Conservation (phyloP, 2,329 filamentous ascomycete species). For the Camptophora hylomeconis region DNA sequence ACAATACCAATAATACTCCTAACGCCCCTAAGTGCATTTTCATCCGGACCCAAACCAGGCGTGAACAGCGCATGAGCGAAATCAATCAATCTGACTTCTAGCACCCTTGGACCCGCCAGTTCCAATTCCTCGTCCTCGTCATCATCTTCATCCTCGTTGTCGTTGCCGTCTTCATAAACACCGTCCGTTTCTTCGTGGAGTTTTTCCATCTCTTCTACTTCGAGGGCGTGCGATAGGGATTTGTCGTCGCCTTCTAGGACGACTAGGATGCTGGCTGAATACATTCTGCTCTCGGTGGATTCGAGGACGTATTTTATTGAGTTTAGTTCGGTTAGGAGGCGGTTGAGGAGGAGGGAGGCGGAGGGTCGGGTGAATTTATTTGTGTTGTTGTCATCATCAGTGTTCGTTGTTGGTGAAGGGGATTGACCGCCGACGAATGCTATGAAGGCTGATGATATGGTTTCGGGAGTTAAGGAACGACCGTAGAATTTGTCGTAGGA, state of each 20-base stretch:
- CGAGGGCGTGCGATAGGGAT: constrained; percentile 29
- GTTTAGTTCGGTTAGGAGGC: constrained; percentile 29
- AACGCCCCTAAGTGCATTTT: constrained; percentile 67
- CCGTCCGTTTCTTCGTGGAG: constrained; percentile 30
- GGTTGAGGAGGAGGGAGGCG: constrained; percentile 24
- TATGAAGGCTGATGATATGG: constrained; percentile 44
- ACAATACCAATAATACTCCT: constrained; percentile 60
- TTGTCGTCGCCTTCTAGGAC: constrained; percentile 53
- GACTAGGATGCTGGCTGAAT: constrained; percentile 50
- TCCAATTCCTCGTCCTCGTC: constrained; percentile 45
- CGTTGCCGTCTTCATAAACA: constrained; percentile 40
- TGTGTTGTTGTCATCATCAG: too few relatives aligned
- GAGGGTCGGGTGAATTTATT: too few relatives aligned
- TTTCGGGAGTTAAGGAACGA: constrained; percentile 39
- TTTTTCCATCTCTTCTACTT: constrained; percentile 25
- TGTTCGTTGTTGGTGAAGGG: constrained; percentile 16
- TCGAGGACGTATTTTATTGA: constrained; percentile 37
- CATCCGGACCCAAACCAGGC: constrained; percentile 69
- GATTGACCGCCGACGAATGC: constrained; percentile 40
- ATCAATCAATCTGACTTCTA: constrained; percentile 79
- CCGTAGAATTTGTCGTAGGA: constrained; percentile 56
- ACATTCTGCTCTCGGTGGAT: constrained; percentile 52
- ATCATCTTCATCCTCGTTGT: constrained; percentile 41
- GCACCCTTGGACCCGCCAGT: constrained; percentile 50
- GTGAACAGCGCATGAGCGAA: constrained; percentile 88